Percentiles rank a stretch among this genome's conserved stretches.
phyloP scores from a whole-genome alignment of 1,284 basidiomycete genomes.

The Tylopilus sp. region DNA sequence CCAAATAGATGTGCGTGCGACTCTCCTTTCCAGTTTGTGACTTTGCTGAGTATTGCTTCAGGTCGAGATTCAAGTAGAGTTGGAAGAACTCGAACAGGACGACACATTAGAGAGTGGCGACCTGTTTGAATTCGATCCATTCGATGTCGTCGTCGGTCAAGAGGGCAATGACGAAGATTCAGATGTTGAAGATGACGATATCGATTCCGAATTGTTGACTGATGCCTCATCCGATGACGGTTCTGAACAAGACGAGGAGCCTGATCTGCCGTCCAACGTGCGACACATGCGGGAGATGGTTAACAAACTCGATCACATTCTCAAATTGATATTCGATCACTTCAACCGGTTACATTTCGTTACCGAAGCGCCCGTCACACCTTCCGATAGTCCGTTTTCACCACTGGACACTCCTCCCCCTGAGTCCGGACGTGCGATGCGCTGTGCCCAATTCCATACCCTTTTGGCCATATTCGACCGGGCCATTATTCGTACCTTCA shows the following conservation, averaged over 20 bases:
- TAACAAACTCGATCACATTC: constrained; percentile 86
- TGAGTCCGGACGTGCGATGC: constrained; percentile 38
- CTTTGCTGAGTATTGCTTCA: constrained; percentile 32
- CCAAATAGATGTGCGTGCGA: constrained; percentile 81
- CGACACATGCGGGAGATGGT: constrained; percentile 82
- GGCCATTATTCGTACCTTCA: constrained; percentile 91
- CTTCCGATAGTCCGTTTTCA: constrained; percentile 19
- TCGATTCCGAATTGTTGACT: constrained; percentile 47
- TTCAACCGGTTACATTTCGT: constrained; percentile 51
- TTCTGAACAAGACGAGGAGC: constrained; percentile 46
- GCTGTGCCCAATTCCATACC: constrained; percentile 73
- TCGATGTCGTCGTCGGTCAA: constrained; percentile 76
- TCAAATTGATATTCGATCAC: constrained; percentile 83
- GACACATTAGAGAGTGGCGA: constrained; percentile 56
- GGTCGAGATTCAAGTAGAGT: constrained; percentile 96
- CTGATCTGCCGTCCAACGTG: constrained; percentile 51
- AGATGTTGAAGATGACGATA: constrained; percentile 54
- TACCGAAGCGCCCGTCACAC: constrained; percentile 13
- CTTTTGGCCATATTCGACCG: constrained; percentile 93
- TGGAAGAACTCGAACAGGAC: constrained; percentile 86
- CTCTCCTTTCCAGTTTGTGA: neutral
- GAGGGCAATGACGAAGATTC: constrained; percentile 56
- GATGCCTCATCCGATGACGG: constrained; percentile 70
- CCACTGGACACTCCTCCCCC: constrained; percentile 33
- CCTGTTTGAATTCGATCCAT: constrained; percentile 76